phyloP scores from a whole-genome alignment of 2,329 filamentous ascomycete genomes.

The Helicocarpus griseus region DNA sequence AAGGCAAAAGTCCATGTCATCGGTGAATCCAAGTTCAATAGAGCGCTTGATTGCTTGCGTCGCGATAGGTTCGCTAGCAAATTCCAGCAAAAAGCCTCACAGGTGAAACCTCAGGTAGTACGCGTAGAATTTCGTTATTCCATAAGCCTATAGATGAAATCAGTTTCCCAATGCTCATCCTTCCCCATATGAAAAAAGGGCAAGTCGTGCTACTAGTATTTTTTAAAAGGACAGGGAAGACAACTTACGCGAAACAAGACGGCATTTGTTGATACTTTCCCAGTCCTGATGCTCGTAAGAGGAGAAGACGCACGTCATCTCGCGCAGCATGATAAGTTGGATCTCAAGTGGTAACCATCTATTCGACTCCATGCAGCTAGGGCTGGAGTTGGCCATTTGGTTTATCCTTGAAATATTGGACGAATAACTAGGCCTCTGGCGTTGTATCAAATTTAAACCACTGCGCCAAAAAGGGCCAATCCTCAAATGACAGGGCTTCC shows the following conservation, averaged over 20 bases:
- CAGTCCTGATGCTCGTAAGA: background rate
- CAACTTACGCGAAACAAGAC: background rate
- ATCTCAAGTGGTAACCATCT: background rate
- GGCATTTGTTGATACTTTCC: background rate
- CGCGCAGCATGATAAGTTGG: background rate
- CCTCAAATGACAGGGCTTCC: no score
- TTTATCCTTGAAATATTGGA: no score
- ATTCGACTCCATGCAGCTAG: background rate
- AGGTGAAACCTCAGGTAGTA: background rate
- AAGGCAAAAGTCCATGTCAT: background rate
- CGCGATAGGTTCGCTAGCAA: background rate
- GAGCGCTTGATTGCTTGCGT: background rate
- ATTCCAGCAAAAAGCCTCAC: background rate
- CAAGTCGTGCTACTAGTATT: no score
- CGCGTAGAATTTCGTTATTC: background rate
- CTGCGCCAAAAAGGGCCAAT: no score
- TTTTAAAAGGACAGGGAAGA: background rate
- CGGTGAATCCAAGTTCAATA: background rate
- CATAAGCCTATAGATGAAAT: background rate
- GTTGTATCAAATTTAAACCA: no score
- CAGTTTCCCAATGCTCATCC: no score
- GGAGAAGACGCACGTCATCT: background rate
- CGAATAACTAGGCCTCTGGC: no score
- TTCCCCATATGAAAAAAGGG: no score
- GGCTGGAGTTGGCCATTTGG: background rate